Base-by-base conservation (phyloP, 108 stramenopile genomes). In the Pseudonitzschia pungens region DNA sequence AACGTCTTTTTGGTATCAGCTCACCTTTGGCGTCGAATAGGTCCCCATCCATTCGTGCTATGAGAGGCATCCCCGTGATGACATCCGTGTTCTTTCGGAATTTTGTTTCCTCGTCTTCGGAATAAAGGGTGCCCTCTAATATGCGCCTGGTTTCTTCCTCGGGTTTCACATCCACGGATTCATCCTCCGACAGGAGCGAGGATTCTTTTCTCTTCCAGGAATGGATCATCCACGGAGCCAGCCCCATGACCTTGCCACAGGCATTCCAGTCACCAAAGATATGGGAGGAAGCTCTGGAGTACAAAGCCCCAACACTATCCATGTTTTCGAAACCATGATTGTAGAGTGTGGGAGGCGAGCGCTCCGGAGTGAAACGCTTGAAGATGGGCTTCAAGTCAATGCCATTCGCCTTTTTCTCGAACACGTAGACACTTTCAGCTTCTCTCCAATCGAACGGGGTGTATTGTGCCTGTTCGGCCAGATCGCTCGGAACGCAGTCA, bases 221-320 rank as follows among this genome's bases (percentile, higher is more conserved):
- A 66, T 93, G 79, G 50, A 70, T 83, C 24, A 77, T 84, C 94
- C 90, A 98, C 10, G 97, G 96, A n/a, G 96, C 95, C 31, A 98
- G 72, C 24, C 96, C 98, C 96, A 97, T 97, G 27, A 97, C 92
- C 68, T 97, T 95, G 18, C 97, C 97, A 63, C 97, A 97, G 0
- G 93, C 87, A 85, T 97, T 98, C 96, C 97, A 97, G 78, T 97
- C 95, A 16, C 96, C 96, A 77, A 98, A 97, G 11, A 97, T 93
- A 79, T 96, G 92, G 12, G 89, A 91, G 27, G 94, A 92, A 33
- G 91, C 92, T 74, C 96, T 71, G 52, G 94, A 95, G 82, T 97
- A 98, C 24, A 96, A 68, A 20, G 96, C 98, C n/a, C 98, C 98
- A 43, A 96, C 44, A 55, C 89, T 91, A 57, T 98, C 95, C 94